phyloP scores from a whole-genome alignment of 371 early-diverging fungal species.

The Apophysomyces sp. region DNA sequence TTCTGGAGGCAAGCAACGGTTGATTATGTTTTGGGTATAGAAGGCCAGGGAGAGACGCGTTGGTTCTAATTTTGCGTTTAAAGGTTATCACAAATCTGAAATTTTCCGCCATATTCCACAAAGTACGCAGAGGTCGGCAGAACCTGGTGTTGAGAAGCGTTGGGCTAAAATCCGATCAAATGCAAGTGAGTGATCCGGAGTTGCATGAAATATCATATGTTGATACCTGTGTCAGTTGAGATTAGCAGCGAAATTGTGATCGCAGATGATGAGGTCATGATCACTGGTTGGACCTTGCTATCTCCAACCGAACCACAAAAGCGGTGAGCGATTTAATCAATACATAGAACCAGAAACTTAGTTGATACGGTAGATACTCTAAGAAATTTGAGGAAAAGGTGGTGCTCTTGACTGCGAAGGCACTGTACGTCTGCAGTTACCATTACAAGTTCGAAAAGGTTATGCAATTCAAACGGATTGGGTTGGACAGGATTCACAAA shows the following conservation, averaged over 20 bases:
- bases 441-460: slow-evolving; percentile 74
- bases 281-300: slow-evolving; percentile 63
- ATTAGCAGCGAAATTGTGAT: slow-evolving; percentile 62
- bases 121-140: slow-evolving; percentile 46
- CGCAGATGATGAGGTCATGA: slow-evolving; percentile 52
- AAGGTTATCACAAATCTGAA: slow-evolving; percentile 48
- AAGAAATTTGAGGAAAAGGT: slow-evolving; percentile 70
- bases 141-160: slow-evolving; percentile 53
- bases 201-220: slow-evolving; percentile 4
- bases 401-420: slow-evolving; percentile 63
- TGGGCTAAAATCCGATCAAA: slow-evolving; percentile 49
- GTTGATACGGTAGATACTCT: neutral
- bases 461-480: slow-evolving; percentile 64
- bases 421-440: slow-evolving; percentile 73
- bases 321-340: slow-evolving; percentile 16
- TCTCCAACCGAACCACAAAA: slow-evolving; percentile 49
- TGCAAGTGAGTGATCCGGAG: slow-evolving; percentile 36
- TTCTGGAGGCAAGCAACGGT: slow-evolving; percentile 60
- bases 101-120: slow-evolving; percentile 48
- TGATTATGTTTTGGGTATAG: slow-evolving; percentile 42
- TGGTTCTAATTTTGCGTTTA: neutral
- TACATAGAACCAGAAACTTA: neutral
- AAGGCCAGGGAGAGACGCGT: neutral
- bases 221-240: slow-evolving; percentile 30
- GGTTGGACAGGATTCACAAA: slow-evolving; percentile 50